Conservation (phyloP, 192 early-diverging fungal species). For the Linnemannia schmuckeri region DNA sequence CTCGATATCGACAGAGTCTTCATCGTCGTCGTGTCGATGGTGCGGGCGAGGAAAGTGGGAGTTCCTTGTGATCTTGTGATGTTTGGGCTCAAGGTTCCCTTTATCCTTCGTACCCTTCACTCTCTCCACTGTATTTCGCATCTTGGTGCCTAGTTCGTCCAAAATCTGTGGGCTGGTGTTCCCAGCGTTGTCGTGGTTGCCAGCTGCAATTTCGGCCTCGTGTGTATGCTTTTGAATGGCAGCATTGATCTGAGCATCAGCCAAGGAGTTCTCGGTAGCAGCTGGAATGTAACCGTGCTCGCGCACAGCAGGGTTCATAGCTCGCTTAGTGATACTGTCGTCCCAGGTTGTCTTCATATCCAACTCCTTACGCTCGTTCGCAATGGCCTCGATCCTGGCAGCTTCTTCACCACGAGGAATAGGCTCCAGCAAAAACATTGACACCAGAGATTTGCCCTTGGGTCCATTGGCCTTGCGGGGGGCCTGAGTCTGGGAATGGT, state of each 20-base stretch:
- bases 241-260: constrained; percentile 11
- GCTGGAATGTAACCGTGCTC: constrained; percentile 51
- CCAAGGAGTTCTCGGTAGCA: constrained; percentile 26
- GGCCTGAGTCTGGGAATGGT: background rate
- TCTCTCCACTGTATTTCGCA: constrained; percentile 15
- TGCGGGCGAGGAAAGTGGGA: background rate
- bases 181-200: background rate
- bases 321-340: constrained; percentile 45
- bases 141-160: constrained; percentile 30
- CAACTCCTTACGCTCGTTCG: constrained; percentile 14
- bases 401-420: constrained; percentile 38
- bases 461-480: background rate
- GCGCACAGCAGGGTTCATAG: constrained; percentile 31
- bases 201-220: constrained; percentile 33
- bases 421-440: constrained; percentile 32
- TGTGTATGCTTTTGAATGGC: constrained; percentile 18
- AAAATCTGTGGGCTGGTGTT: constrained; percentile 9
- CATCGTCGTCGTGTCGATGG: constrained; percentile 1
- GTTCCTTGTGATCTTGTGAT: constrained; percentile 20
- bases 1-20: background rate
- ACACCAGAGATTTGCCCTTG: constrained; percentile 11
- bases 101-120: constrained; percentile 28
- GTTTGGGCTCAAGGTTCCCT: constrained; percentile 29
- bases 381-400: constrained; percentile 29
- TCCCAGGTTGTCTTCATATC: constrained; percentile 42